These are phyloP conservation scores for Boletus edulis DNA, from an alignment of 768 basidiomycete species.

Conservation along the genomic window DNA sequence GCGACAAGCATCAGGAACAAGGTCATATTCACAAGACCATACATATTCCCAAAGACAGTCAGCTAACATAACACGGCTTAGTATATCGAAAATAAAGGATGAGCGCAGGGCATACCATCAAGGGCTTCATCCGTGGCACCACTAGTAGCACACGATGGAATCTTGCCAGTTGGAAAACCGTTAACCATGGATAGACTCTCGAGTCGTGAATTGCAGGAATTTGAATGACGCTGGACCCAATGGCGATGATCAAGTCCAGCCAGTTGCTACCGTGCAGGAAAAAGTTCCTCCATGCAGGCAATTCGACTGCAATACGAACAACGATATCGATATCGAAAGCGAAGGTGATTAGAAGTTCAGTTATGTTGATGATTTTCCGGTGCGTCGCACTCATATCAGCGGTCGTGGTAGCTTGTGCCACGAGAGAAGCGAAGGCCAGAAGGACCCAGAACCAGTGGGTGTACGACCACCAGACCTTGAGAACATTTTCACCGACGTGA, in stretches of 20 bases:
- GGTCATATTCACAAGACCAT: constrained; percentile 88
- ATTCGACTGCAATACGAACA: constrained; percentile 62
- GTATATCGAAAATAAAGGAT: constrained; percentile 4
- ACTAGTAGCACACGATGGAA: constrained; percentile 93
- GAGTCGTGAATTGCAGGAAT: constrained; percentile 73
- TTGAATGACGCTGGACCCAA: constrained; percentile 77
- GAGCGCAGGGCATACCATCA: constrained; percentile 55
- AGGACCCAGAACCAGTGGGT: constrained; percentile 74
- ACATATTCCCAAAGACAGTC: constrained; percentile 89
- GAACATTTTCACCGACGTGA: constrained; percentile 43
- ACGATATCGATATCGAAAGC: constrained; percentile 89
- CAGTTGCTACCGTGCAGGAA: constrained; percentile 59
- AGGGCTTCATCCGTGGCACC: constrained; percentile 85
- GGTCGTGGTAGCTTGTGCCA: constrained; percentile 66
- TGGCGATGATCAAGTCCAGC: constrained; percentile 73
- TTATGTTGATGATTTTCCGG: constrained; percentile 49
- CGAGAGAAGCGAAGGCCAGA: constrained; percentile 68
- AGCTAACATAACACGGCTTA: constrained; percentile 42
- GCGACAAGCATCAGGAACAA: constrained; percentile 88
- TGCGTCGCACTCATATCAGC: constrained; percentile 49
- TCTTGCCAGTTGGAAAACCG: constrained; percentile 77
- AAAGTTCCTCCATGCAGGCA: constrained; percentile 85
- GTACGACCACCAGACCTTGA: constrained; percentile 55
- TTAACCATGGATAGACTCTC: constrained; percentile 81
- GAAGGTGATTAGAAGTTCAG: constrained; percentile 75